These are phyloP conservation scores for Spinacia oleracea DNA, from an alignment of 179 eudicot genomes.

Conservation along the genomic window DNA sequence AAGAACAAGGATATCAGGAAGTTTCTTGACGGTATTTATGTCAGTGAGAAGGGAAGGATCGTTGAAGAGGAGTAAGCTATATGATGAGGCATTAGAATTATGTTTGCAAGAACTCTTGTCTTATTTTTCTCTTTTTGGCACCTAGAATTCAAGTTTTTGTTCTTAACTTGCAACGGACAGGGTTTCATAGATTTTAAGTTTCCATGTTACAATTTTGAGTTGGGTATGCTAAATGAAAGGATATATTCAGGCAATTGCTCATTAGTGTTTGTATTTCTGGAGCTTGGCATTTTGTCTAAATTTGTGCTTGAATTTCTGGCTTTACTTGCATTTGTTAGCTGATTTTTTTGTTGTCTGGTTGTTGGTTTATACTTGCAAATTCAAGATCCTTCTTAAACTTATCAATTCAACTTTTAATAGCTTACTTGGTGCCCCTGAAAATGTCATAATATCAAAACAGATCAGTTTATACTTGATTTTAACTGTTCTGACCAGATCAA, in stretches of 20 bases:
- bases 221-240: constrained; percentile 13
- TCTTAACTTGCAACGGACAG: neutral
- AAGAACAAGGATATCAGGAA: constrained; percentile 52
- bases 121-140: neutral
- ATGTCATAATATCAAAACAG: too few relatives aligned
- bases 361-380: too few relatives aligned
- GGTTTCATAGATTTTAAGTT: neutral
- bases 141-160: constrained; percentile 12
- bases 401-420: too few relatives aligned
- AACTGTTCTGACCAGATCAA: too few relatives aligned
- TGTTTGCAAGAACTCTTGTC: neutral
- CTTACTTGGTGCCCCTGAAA: too few relatives aligned
- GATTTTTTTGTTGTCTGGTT: too few relatives aligned
- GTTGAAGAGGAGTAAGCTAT: constrained; percentile 38
- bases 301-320: neutral
- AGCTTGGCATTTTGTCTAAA: neutral
- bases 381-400: too few relatives aligned
- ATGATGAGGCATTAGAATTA: constrained; percentile 9
- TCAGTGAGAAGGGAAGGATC: constrained; percentile 49
- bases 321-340: neutral
- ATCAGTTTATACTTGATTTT: too few relatives aligned
- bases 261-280: neutral
- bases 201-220: constrained; percentile 24
- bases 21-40: constrained; percentile 51
- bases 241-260: constrained; percentile 1